Conservation (phyloP, 164 flowering plant genomes). For the Buxus sempervirens region DNA sequence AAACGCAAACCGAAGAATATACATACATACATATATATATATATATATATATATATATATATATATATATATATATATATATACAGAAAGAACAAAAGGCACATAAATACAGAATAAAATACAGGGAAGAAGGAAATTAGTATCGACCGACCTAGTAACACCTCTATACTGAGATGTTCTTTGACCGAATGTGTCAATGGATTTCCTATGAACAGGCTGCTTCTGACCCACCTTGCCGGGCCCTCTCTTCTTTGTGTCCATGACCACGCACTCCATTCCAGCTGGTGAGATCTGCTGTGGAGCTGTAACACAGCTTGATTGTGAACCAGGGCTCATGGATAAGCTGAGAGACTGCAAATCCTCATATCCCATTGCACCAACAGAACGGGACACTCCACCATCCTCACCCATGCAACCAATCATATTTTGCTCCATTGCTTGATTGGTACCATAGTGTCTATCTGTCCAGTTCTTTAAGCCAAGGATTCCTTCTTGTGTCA, state of each 20-base stretch:
- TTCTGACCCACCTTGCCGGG: slow-evolving; percentile 39
- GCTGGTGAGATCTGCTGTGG: slow-evolving; percentile 37
- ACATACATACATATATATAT: no score
- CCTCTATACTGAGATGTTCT: slow-evolving; percentile 81
- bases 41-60: no score
- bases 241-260: slow-evolving; percentile 57
- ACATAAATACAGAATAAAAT: background rate
- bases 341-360: slow-evolving; percentile 54
- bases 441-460: slow-evolving; percentile 20
- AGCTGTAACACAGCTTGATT: slow-evolving; percentile 52
- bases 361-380: slow-evolving; percentile 34
- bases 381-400: slow-evolving; percentile 25
- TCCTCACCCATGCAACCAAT: slow-evolving; percentile 25
- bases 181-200: slow-evolving; percentile 76
- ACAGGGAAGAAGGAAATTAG: background rate
- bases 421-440: slow-evolving; percentile 28
- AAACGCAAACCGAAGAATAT: no score
- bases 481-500: slow-evolving; percentile 16
- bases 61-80: no score
- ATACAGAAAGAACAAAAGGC: background rate
- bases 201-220: slow-evolving; percentile 63
- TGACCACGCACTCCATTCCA: slow-evolving; percentile 24
- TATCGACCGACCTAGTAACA: slow-evolving; percentile 57
- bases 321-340: slow-evolving; percentile 75
- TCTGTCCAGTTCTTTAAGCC: slow-evolving; percentile 33